Percentiles rank a stretch among this genome's conserved stretches.
phyloP scores from a whole-genome alignment of 1,284 basidiomycete species.

The Coniferiporia weirii region DNA sequence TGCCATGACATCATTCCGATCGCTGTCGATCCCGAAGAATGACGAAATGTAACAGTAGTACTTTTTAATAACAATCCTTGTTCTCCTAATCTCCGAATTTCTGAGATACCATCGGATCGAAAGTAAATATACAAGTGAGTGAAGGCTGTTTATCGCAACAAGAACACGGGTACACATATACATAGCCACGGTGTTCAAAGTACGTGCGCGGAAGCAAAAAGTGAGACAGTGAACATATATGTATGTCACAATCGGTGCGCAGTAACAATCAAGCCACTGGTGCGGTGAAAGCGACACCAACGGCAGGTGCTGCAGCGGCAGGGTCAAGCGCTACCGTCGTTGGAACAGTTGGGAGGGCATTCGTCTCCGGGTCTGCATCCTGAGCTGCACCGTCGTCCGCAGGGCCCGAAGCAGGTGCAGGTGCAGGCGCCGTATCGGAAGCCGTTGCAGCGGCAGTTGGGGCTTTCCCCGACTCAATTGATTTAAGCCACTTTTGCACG shows the following conservation, averaged over 20 bases:
- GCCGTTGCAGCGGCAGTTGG: background rate
- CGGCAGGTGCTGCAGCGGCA: background rate
- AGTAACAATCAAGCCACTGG: background rate
- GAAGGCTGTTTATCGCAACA: too few species aligned
- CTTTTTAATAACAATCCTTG: too few species aligned
- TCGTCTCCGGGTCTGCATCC: background rate
- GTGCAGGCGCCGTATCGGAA: background rate
- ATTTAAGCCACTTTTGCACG: constrained; percentile 52
- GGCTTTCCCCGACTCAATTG: background rate
- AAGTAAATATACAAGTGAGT: too few species aligned
- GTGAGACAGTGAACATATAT: too few species aligned
- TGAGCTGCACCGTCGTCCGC: background rate
- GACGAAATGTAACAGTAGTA: too few species aligned
- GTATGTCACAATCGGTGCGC: too few species aligned
- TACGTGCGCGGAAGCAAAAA: too few species aligned
- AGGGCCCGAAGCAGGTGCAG: background rate
- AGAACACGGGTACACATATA: too few species aligned
- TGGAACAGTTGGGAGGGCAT: background rate
- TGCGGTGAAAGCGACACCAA: background rate
- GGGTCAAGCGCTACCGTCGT: background rate
- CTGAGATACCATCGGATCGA: too few species aligned
- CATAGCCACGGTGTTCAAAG: too few species aligned
- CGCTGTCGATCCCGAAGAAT: background rate
- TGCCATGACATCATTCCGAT: background rate
- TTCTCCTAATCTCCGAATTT: too few species aligned